Conservation (phyloP, 2,329 filamentous ascomycete genomes). For the Alternaria arborescens region DNA sequence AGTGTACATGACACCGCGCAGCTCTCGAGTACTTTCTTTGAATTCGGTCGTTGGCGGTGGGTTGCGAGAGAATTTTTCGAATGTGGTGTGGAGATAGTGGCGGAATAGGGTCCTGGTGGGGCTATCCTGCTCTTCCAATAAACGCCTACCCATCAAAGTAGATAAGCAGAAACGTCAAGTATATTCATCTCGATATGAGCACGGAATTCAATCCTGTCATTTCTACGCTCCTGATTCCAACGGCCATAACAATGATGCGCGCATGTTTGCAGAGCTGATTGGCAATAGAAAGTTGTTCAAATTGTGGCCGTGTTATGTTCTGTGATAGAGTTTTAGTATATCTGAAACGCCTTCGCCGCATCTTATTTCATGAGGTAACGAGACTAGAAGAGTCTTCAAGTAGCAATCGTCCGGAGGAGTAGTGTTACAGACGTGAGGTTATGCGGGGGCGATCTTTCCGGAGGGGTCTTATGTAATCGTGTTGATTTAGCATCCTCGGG, state of each 20-base stretch:
- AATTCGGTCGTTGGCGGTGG: neutral
- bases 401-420: neutral
- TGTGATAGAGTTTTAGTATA: neutral
- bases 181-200: neutral
- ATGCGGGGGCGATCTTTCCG: neutral
- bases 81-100: neutral
- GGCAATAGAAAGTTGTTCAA: neutral
- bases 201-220: neutral
- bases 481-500: neutral
- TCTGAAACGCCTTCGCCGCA: neutral
- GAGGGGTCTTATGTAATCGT: neutral
- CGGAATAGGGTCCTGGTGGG: neutral
- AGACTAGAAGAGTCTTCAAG: neutral
- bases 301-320: neutral
- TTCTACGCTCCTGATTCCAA: neutral
- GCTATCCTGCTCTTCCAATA: neutral
- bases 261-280: neutral
- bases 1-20: rapidly evolving
- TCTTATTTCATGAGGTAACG: neutral
- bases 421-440: neutral
- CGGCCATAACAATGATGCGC: neutral
- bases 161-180: neutral
- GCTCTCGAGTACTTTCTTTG: rapidly evolving
- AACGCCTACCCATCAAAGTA: neutral
- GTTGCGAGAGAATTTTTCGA: neutral